Conservation (phyloP, 192 early-diverging fungal species). For the Coemansia sp. region DNA sequence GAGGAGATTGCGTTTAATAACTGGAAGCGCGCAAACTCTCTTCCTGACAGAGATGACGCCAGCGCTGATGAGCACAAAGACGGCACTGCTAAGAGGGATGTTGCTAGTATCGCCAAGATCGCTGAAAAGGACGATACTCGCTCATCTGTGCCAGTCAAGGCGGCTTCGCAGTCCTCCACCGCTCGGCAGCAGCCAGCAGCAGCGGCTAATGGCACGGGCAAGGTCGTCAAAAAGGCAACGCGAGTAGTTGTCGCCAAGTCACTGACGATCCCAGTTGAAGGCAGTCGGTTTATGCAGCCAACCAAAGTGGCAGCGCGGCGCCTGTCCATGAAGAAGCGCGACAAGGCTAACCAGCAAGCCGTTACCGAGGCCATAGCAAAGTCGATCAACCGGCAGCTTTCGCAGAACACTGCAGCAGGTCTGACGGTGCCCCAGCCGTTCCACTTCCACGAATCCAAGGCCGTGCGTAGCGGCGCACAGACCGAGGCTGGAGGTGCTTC, state of each 20-base stretch:
- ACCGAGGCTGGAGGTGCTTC: background rate
- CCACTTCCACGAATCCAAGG: constrained; percentile 28
- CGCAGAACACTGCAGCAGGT: constrained; percentile 2
- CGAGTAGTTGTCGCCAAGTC: constrained; percentile 1
- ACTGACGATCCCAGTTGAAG: constrained; percentile 41
- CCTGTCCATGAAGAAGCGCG: constrained; percentile 41
- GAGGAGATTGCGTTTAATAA: constrained; percentile 51
- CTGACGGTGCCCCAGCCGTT: constrained; percentile 51
- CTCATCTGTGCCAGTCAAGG: background rate
- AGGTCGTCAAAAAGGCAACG: background rate
- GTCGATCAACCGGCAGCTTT: constrained; percentile 23
- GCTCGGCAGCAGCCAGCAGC: background rate
- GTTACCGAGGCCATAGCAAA: constrained; percentile 34
- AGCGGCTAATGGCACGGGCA: constrained; percentile 7
- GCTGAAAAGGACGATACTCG: background rate
- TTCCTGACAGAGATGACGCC: constrained; percentile 5
- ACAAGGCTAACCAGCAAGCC: constrained; percentile 36
- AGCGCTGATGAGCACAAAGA: background rate
- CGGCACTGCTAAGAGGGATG: background rate
- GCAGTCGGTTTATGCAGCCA: constrained; percentile 48
- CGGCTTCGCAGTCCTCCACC: background rate
- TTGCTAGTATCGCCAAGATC: background rate
- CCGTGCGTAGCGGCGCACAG: background rate
- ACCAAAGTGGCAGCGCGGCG: constrained; percentile 42
- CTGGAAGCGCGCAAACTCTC: constrained; percentile 35